Evolutionary conservation across 495 filamentous ascomycete species (phyloP), one percentile per base, ranked within the genome.

Genomic region (Penicillium turbatum): DNA sequence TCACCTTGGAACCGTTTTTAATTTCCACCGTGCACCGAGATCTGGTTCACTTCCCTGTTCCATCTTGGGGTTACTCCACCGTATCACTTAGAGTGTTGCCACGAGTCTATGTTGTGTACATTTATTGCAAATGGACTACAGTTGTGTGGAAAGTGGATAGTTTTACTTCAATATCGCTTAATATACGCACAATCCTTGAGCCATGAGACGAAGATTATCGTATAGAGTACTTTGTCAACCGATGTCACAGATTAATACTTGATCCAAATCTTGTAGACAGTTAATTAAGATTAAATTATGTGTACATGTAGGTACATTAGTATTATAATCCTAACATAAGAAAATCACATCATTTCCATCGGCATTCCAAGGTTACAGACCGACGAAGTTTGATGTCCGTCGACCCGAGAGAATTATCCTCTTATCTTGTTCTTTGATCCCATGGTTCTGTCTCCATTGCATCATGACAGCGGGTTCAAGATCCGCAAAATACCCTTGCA

Each of bases 21-120:
- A 61, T 66, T 61, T 64, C 60, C 63, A 61, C 55, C 31, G 56
- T 53, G 43, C 50, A 35, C 51, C 44, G 32, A 27, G 55, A 61
- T 64, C 63, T 59, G 63, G 63, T 64, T 66, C 53, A 27, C 55
- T 40, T 39, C 42, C 57, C 53, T 52, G 48, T 35, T 55, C 50
- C 58, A 61, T 55, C 57, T 53, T 51, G 34, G 12, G 37, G 34
- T 29, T 46, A 42, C 50, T 53, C 58, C 49, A 36, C 39, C 17
- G 63, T 66, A 57, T 61, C 63, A 55, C 36, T 9, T 66, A 54
- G 19, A 66, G 56, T 63, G 42, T 62, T 54, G 63, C 57, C 60
- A 60, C 45, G 10, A 30, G 29, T 38, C 30, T n/a, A 16, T 41
- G 4, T n/a, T n/a, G 40, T 49, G 44, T 32, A 44, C 51, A 50